A percentile compares a stretch with the other conserved stretches of the same genome.
phyloP scores from a whole-genome alignment of 83 land plant genomes.

The Larix sibirica region DNA sequence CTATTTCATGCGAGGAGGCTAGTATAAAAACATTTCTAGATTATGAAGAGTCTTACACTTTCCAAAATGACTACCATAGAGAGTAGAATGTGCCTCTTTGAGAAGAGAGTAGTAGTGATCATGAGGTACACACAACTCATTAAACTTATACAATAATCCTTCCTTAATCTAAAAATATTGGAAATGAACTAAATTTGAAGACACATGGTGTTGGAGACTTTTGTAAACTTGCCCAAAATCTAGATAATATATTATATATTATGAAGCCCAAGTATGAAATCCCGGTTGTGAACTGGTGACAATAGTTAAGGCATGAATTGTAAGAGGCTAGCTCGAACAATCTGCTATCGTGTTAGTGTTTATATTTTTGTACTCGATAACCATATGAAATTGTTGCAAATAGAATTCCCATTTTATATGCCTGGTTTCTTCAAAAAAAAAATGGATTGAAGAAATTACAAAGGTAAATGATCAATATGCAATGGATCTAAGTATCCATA shows the following conservation, averaged over 20 bases:
- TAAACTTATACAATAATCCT: background rate
- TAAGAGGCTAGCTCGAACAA: background rate
- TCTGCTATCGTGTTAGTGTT: background rate
- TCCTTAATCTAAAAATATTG: background rate
- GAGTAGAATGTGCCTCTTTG: background rate
- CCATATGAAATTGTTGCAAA: background rate
- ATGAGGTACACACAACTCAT: background rate
- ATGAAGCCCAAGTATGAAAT: too few relatives aligned
- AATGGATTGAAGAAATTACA: background rate
- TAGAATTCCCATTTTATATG: background rate
- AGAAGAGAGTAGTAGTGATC: background rate
- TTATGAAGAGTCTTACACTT: background rate
- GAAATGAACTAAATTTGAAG: background rate
- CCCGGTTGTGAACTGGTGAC: background rate
- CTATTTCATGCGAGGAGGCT: background rate
- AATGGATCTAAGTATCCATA: background rate
- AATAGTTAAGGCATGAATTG: background rate
- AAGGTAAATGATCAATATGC: background rate
- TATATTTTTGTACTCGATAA: background rate
- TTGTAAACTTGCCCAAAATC: background rate
- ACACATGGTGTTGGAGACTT: background rate
- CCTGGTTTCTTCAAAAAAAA: background rate
- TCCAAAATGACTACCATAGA: background rate
- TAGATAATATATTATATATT: background rate
- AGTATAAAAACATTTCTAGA: background rate